Evolutionary conservation across 495 filamentous ascomycete genomes (phyloP).

Genomic region (Haplographium delicatum): DNA sequence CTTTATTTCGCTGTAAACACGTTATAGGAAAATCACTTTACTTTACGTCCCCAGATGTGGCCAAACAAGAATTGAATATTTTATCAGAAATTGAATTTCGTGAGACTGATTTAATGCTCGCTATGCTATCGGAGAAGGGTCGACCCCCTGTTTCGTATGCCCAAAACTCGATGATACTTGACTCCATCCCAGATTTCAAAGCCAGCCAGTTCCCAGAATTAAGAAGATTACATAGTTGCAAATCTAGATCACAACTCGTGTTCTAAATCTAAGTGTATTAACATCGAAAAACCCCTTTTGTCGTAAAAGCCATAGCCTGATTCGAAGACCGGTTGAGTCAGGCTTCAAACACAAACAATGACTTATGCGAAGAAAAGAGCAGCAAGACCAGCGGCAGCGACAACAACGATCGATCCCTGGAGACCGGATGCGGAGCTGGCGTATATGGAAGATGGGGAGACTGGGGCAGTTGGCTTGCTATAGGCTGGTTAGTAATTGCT

Average conservation of each 20-base stretch:
- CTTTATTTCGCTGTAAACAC: too few relatives aligned
- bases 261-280: slow-evolving; percentile 7
- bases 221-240: slow-evolving; percentile 20
- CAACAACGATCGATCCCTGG: slow-evolving; percentile 39
- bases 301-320: slow-evolving; percentile 26
- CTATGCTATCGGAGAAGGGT: slow-evolving; percentile 17
- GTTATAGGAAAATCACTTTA: too few relatives aligned
- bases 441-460: slow-evolving; percentile 22
- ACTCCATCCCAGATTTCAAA: slow-evolving; percentile 11
- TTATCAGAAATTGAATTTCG: slow-evolving; percentile 20
- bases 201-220: slow-evolving; percentile 15
- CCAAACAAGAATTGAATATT: slow-evolving; percentile 12
- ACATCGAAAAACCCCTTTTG: neutral
- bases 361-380: slow-evolving; percentile 49
- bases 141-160: slow-evolving; percentile 7
- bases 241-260: slow-evolving; percentile 14
- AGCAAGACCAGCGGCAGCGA: slow-evolving; percentile 43
- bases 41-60: neutral
- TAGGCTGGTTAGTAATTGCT: slow-evolving; percentile 1
- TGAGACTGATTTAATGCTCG: slow-evolving; percentile 10
- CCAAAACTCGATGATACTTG: slow-evolving; percentile 10
- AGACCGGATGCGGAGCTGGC: slow-evolving; percentile 40
- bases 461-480: slow-evolving; percentile 26
- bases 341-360: slow-evolving; percentile 18
- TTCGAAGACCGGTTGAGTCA: slow-evolving; percentile 14